Evolutionary conservation across 1,139 yeast genomes (phyloP), one percentile per base, ranked within the genome.

Genomic region (Candida sanyaensis): DNA sequence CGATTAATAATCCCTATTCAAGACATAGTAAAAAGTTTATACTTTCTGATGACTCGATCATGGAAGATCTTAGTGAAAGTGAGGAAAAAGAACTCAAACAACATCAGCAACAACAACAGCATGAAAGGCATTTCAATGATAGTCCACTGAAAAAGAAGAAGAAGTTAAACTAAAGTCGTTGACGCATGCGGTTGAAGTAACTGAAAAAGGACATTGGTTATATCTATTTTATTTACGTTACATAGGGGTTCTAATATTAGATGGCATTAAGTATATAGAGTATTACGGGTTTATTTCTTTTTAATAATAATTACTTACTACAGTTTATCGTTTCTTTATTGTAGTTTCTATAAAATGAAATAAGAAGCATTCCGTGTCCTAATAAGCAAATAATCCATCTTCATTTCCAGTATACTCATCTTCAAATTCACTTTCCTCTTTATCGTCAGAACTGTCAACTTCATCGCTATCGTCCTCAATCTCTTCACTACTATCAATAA

Each of bases 361-460:
- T 17, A 3, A 17, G 21, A 17, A 17, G 21, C 21, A 17, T 17
- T 3, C 3, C 21, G 3, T 17, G 21, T 17, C 21, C 12, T 60
- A 72, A 52, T 73, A 69, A 10, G 68, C 77, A 59, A 73, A 73
- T 50, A 73, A 65, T 17, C 78, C 79, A 54, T 72, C 80, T 36
- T 68, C 73, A 49, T 80, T 83, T 52, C 76, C 81, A 32, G 73
- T 82, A 50, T 75, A 73, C 41, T 76, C 76, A 32, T 71, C 76
- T 21, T 64, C 69, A 48, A 61, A 68, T 5, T 66, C 75, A 23
- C 49, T 47, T 45, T 63, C 68, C 37, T 76, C 72, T 21, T 72
- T 77, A 17, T 63, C 69, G 41, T 61, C 68, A 7, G 64, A 70
- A 42, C 62, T 66, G 30, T 60, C 60, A 28, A 63, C 66, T 6